Conservation (phyloP, 1,139 yeast species). For the Kazachstania sp. region DNA sequence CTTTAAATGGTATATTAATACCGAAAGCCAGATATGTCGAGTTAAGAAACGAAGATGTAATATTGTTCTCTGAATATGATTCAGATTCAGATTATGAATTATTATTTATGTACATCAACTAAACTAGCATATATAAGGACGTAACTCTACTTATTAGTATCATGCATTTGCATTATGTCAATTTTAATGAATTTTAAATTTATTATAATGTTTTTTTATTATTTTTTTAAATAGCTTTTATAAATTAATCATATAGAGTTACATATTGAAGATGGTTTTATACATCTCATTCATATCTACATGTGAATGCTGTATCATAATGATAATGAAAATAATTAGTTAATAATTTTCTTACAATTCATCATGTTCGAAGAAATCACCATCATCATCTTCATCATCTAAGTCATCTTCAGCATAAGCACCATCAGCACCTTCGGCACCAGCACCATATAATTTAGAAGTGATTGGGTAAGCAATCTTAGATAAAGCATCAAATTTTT, state of each 20-base stretch:
- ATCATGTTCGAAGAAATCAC: conserved; percentile 42
- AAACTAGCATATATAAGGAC: neutral
- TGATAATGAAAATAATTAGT: neutral
- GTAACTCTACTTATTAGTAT: neutral
- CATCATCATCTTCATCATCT: conserved; percentile 34
- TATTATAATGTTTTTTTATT: too few relatives aligned
- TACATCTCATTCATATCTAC: too few relatives aligned
- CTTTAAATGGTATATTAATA: conserved; percentile 38
- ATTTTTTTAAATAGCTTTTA: too few relatives aligned
- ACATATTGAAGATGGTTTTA: too few relatives aligned
- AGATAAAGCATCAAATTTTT: conserved; percentile 80
- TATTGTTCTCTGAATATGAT: conserved; percentile 37
- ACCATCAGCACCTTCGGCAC: conserved; percentile 42
- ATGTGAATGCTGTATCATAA: too few relatives aligned
- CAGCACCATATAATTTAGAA: conserved; percentile 64
- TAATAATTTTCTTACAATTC: conserved; percentile 42
- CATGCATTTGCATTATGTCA: neutral
- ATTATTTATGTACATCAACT: conserved; percentile 5
- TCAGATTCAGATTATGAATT: conserved; percentile 11
- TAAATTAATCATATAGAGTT: too few relatives aligned
- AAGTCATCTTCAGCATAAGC: conserved; percentile 59
- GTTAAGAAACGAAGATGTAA: conserved; percentile 39
- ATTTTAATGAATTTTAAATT: too few relatives aligned
- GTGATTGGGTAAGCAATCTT: conserved; percentile 88
- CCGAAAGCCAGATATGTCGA: conserved; percentile 44